phyloP scores from a whole-genome alignment of 2,329 filamentous ascomycete genomes.

The Hymenoscyphus linearis region DNA sequence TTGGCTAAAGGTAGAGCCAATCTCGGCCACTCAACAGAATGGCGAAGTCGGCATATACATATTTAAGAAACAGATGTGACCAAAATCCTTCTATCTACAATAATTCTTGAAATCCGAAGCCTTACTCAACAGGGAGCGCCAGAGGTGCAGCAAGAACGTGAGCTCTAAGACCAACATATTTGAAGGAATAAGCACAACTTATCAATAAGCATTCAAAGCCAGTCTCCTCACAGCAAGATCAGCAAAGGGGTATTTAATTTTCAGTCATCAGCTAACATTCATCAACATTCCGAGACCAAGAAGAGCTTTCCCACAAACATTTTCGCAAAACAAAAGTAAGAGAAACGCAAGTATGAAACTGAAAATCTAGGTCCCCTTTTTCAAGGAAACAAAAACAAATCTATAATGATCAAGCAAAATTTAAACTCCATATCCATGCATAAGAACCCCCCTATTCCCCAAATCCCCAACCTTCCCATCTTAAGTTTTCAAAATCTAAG shows the following conservation, averaged over 20 bases:
- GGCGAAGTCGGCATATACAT: too few relatives aligned
- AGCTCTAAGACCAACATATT: too few relatives aligned
- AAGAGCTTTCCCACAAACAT: not conserved
- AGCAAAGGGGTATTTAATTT: not conserved
- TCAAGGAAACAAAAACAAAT: not conserved
- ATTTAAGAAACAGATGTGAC: too few relatives aligned
- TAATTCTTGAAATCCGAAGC: too few relatives aligned
- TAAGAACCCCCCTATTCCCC: not conserved
- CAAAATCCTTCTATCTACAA: too few relatives aligned
- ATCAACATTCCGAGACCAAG: not conserved
- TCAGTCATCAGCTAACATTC: not conserved
- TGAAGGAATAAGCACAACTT: too few relatives aligned
- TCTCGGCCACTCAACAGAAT: too few relatives aligned
- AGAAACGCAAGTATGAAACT: not conserved
- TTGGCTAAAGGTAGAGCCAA: too few relatives aligned
- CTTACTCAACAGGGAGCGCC: too few relatives aligned
- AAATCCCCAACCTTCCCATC: not conserved
- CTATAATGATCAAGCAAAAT: not conserved
- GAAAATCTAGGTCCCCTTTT: not conserved
- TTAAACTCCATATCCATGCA: not conserved
- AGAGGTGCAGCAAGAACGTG: too few relatives aligned
- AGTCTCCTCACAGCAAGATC: not conserved
- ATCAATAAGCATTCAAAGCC: too few relatives aligned
- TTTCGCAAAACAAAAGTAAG: not conserved
- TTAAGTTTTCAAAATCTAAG: conserved; percentile 1